phyloP scores from a whole-genome alignment of 140 eudicot species.

The Erigeron philadelphicus region DNA sequence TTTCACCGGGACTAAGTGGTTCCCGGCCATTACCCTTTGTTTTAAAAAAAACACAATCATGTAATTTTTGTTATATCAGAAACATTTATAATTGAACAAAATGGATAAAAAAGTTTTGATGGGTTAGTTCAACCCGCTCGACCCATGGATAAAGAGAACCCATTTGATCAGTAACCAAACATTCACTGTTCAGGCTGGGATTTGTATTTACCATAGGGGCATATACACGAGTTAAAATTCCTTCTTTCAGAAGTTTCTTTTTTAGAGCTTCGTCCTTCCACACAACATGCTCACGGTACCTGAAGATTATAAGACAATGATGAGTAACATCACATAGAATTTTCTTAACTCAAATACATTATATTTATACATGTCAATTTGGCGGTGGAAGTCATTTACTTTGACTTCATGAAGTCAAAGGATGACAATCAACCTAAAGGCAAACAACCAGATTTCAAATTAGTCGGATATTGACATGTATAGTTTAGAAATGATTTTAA shows the following conservation, averaged over 20 bases:
- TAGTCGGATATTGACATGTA: neutral
- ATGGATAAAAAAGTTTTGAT: neutral
- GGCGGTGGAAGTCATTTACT: neutral
- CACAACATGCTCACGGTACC: constrained; percentile 83
- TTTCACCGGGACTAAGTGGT: too few relatives aligned
- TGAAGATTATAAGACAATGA: constrained; percentile 19
- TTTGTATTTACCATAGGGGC: constrained; percentile 71
- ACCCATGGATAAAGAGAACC: neutral
- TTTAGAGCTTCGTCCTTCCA: constrained; percentile 57
- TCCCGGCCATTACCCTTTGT: too few relatives aligned
- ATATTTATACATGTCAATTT: neutral
- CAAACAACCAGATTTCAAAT: neutral
- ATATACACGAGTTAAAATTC: constrained; percentile 68
- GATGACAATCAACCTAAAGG: neutral
- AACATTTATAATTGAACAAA: neutral
- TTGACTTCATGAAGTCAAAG: constrained; percentile 5
- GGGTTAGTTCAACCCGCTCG: neutral
- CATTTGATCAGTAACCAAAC: neutral
- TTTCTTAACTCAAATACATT: neutral
- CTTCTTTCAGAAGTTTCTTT: constrained; percentile 48
- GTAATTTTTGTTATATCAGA: neutral
- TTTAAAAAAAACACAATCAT: neutral
- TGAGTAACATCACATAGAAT: neutral
- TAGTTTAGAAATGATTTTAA: neutral
- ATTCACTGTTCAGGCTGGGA: neutral